phyloP scores from a whole-genome alignment of 2,329 filamentous ascomycete species.

The Colletotrichum cordylinicola region DNA sequence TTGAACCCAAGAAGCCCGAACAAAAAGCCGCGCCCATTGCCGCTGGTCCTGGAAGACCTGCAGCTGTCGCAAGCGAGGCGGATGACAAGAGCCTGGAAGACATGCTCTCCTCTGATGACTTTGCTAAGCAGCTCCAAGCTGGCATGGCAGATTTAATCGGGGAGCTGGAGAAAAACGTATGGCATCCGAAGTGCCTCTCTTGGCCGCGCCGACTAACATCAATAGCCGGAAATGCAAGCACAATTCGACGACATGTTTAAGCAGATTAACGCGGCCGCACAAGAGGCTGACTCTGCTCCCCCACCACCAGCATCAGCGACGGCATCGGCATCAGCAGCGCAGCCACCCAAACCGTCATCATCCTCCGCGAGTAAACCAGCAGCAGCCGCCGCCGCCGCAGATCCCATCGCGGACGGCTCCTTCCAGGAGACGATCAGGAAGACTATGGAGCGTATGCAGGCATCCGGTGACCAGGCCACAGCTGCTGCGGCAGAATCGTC shows the following conservation, averaged over 20 bases:
- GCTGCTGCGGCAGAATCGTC: slow-evolving; percentile 74
- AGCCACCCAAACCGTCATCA: slow-evolving; percentile 28
- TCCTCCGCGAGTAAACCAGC: slow-evolving; percentile 16
- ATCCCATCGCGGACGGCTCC: slow-evolving; percentile 60
- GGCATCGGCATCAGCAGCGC: slow-evolving; percentile 26
- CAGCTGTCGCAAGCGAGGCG: slow-evolving; percentile 24
- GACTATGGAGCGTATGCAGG: slow-evolving; percentile 96
- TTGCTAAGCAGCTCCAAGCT: slow-evolving; percentile 84
- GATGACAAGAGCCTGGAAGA: slow-evolving; percentile 40
- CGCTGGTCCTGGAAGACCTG: slow-evolving; percentile 27
- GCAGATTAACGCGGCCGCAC: slow-evolving; percentile 65
- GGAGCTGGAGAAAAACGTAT: slow-evolving; percentile 60
- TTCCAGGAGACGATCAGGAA: slow-evolving; percentile 93
- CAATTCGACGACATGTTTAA: slow-evolving; percentile 82
- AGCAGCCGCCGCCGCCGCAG: slow-evolving; percentile 32
- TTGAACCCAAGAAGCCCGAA: slow-evolving; percentile 50
- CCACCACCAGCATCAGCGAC: slow-evolving; percentile 26
- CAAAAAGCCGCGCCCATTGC: slow-evolving; percentile 7
- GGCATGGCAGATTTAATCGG: slow-evolving; percentile 87
- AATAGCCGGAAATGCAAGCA: slow-evolving; percentile 73
- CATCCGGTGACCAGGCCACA: slow-evolving; percentile 84
- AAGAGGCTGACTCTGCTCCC: slow-evolving; percentile 17
- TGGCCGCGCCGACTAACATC: not conserved
- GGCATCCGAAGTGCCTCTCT: not conserved
- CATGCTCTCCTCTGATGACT: slow-evolving; percentile 72